These are phyloP conservation scores for Linnemannia elongata DNA, from an alignment of 192 early-diverging fungal genomes.

Conservation along the genomic window DNA sequence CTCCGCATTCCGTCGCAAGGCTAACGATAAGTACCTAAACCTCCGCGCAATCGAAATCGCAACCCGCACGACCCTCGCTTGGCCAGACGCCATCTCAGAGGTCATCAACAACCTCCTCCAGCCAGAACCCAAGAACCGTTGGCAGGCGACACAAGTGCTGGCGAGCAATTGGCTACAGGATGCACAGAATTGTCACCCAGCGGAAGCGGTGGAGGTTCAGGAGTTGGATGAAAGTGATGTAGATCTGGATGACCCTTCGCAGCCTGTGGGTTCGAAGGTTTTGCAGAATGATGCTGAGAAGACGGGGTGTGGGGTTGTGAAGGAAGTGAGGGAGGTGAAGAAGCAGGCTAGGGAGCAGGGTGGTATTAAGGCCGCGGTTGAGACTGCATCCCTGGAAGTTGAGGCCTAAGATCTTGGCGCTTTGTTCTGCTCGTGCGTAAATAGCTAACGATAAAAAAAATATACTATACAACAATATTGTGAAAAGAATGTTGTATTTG, in stretches of 20 bases:
- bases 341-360: neutral
- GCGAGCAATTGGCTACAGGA: constrained; percentile 57
- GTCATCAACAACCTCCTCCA: constrained; percentile 56
- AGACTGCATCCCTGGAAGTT: neutral
- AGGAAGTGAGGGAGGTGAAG: constrained; percentile 8
- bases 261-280: constrained; percentile 47
- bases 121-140: constrained; percentile 56
- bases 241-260: constrained; percentile 20
- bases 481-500: neutral
- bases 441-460: neutral
- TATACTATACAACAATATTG: neutral
- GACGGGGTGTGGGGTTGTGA: constrained; percentile 20
- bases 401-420: neutral
- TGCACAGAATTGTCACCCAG: constrained; percentile 59
- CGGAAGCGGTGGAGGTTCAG: constrained; percentile 17
- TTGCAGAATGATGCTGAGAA: neutral
- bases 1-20: neutral
- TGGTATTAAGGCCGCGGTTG: neutral
- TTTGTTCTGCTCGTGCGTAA: neutral
- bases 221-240: constrained; percentile 39
- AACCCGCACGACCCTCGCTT: constrained; percentile 9
- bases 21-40: neutral
- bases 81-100: constrained; percentile 37
- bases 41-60: constrained; percentile 29
- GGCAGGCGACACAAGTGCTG: constrained; percentile 57